A percentile compares a stretch with the other conserved stretches of the same genome.
These are phyloP conservation scores for Cymodocea nodosa DNA, from an alignment of 116 monocot genomes.

Conservation along the genomic window DNA sequence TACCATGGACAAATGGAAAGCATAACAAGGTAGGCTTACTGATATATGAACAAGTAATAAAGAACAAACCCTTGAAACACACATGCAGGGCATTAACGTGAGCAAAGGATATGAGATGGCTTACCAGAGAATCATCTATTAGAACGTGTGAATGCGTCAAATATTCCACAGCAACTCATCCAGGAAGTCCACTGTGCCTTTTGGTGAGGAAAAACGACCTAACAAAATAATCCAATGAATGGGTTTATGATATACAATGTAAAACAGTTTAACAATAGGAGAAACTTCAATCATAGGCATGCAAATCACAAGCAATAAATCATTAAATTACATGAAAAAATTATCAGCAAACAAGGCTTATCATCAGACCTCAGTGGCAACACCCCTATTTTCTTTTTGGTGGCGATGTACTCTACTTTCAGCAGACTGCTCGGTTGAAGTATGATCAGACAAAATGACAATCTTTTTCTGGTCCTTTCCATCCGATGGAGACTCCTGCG, in stretches of 20 bases:
- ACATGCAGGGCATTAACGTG: too few species aligned
- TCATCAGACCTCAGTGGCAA: slow-evolving; percentile 2
- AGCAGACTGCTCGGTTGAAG: background rate
- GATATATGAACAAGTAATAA: too few species aligned
- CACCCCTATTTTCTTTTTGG: slow-evolving; percentile 1
- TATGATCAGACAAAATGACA: background rate
- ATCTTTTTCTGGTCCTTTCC: background rate
- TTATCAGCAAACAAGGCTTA: background rate
- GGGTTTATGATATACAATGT: background rate
- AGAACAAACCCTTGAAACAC: too few species aligned
- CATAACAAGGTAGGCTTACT: too few species aligned
- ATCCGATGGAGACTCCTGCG: background rate
- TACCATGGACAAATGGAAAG: too few species aligned
- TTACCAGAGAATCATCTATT: slow-evolving; percentile 2
- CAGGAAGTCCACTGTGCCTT: slow-evolving; percentile 7
- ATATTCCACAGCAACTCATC: slow-evolving; percentile 20
- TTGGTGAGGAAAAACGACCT: slow-evolving; percentile 3
- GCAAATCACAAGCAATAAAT: background rate
- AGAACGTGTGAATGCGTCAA: slow-evolving; percentile 6
- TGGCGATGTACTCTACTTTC: background rate
- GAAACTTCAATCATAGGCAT: background rate
- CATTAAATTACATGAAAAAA: background rate
- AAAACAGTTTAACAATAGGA: background rate
- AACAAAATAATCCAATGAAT: background rate
- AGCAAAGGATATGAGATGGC: background rate